These are phyloP conservation scores for Pelargonium citronellum DNA, from an alignment of 441 rosid genomes.

Conservation along the genomic window DNA sequence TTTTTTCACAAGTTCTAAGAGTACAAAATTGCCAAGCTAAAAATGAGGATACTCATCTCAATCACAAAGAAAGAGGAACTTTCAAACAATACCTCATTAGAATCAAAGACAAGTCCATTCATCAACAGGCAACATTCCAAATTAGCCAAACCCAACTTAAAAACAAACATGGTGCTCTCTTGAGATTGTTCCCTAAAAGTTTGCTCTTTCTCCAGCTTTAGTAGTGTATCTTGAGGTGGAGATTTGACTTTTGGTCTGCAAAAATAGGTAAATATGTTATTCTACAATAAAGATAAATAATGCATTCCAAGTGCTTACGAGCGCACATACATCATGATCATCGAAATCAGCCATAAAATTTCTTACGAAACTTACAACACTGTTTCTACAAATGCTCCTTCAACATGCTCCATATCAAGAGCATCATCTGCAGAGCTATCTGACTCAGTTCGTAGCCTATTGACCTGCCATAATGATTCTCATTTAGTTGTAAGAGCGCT, in stretches of 20 bases:
- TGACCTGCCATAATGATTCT: conserved; percentile 45
- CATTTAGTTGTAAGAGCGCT: conserved; percentile 9
- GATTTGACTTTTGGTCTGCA: conserved; percentile 72
- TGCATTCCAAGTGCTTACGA: background rate
- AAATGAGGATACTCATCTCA: background rate
- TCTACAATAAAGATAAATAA: conserved; percentile 16
- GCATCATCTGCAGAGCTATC: conserved; percentile 53
- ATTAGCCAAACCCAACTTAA: conserved; percentile 81
- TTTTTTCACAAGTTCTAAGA: background rate
- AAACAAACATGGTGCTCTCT: conserved; percentile 79
- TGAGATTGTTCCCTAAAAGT: conserved; percentile 51
- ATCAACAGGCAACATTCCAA: conserved; percentile 70
- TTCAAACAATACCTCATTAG: conserved; percentile 65
- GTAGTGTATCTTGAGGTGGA: conserved; percentile 77
- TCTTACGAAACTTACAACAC: conserved; percentile 51
- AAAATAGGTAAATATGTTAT: conserved; percentile 18
- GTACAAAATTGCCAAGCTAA: background rate
- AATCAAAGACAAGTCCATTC: conserved; percentile 92
- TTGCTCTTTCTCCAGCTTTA: conserved; percentile 75
- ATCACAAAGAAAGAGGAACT: conserved; percentile 7
- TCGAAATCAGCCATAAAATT: conserved; percentile 16
- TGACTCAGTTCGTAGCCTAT: conserved; percentile 60
- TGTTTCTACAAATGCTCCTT: conserved; percentile 92
- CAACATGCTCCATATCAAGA: conserved; percentile 80
- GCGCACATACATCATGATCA: background rate